Percentiles rank a stretch among this genome's conserved stretches.
These are phyloP conservation scores for Peniophora sp. DNA, from an alignment of 1,284 basidiomycete genomes.

Conservation along the genomic window DNA sequence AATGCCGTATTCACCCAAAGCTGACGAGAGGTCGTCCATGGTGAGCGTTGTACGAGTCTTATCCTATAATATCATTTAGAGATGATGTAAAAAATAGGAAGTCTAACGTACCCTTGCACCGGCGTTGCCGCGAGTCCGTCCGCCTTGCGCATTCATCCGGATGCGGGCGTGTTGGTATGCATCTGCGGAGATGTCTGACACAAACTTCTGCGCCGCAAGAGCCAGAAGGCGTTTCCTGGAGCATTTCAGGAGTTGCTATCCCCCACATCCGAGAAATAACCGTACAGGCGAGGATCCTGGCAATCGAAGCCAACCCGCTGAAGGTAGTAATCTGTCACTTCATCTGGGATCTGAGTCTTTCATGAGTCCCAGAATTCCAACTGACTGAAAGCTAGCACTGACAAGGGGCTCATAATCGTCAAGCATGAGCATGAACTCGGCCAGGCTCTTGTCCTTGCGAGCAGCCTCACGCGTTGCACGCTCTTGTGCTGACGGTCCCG, in stretches of 20 bases:
- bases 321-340: constrained; percentile 97
- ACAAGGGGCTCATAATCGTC: constrained; percentile 97
- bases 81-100: background rate
- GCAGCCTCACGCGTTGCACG: constrained; percentile 59
- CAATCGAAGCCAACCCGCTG: constrained; percentile 96
- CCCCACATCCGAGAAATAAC: constrained; percentile 11
- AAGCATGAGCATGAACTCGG: constrained; percentile 92
- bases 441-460: constrained; percentile 82
- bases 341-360: constrained; percentile 82
- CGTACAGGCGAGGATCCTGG: constrained; percentile 85
- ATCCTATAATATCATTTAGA: constrained; percentile 44
- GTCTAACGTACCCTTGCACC: constrained; percentile 47
- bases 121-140: constrained; percentile 55
- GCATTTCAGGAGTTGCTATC: background rate
- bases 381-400: constrained; percentile 21
- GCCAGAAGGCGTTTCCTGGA: constrained; percentile 87
- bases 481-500: constrained; percentile 13
- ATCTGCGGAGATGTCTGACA: constrained; percentile 94
- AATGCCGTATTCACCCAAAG: constrained; percentile 92
- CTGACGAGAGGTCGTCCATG: constrained; percentile 94
- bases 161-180: constrained; percentile 98
- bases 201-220: constrained; percentile 96
- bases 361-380: background rate
- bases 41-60: constrained; percentile 94
- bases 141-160: constrained; percentile 71